Percentiles rank a stretch among this genome's conserved stretches.
phyloP scores from a whole-genome alignment of 495 filamentous ascomycete species.

The Xylaria sp. region DNA sequence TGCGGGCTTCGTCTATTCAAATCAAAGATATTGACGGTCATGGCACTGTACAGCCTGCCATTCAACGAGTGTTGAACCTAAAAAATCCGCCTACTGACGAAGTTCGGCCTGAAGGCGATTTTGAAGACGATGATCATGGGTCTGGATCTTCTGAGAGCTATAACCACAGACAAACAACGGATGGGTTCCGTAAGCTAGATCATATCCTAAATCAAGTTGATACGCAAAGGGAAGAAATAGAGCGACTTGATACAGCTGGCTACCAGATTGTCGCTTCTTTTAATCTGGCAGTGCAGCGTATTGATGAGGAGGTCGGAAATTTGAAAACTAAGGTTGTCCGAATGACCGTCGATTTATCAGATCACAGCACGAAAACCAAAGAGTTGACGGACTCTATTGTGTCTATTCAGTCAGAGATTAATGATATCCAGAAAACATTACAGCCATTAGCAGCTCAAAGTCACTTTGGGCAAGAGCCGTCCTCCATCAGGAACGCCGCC shows the following conservation, averaged over 20 bases:
- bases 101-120: neutral
- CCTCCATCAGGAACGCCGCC: slow-evolving; percentile 13
- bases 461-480: slow-evolving; percentile 25
- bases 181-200: neutral
- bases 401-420: slow-evolving; percentile 34
- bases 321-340: slow-evolving; percentile 30
- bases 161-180: neutral
- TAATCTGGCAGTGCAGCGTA: slow-evolving; percentile 36
- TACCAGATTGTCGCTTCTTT: slow-evolving; percentile 43
- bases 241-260: slow-evolving; percentile 43
- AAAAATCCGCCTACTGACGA: slow-evolving; percentile 30
- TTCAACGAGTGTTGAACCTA: slow-evolving; percentile 42
- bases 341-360: slow-evolving; percentile 28
- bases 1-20: slow-evolving; percentile 33
- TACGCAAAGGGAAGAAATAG: slow-evolving; percentile 41
- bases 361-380: slow-evolving; percentile 2
- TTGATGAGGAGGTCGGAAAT: slow-evolving; percentile 38
- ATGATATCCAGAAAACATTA: slow-evolving; percentile 25
- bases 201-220: slow-evolving; percentile 32
- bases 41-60: slow-evolving; percentile 28
- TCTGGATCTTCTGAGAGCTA: neutral
- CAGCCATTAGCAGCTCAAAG: slow-evolving; percentile 27
- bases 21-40: slow-evolving; percentile 25
- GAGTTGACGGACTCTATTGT: slow-evolving; percentile 31
- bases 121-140: neutral